These are phyloP conservation scores for Aplosporella prunicola DNA, from an alignment of 2,329 filamentous ascomycete genomes.

Conservation along the genomic window DNA sequence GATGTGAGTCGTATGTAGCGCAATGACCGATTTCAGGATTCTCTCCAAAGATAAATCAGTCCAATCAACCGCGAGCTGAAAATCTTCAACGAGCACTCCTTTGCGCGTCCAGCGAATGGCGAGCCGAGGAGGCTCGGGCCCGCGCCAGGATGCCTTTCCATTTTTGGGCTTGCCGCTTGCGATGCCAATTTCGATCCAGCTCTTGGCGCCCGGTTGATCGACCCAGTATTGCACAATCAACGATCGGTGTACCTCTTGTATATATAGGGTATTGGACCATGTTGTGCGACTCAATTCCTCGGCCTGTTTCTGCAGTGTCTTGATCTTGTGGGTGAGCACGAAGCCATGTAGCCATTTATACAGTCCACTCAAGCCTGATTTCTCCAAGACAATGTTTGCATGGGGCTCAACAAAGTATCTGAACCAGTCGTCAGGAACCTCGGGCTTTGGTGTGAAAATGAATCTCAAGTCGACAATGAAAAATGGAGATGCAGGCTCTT, in stretches of 20 bases:
- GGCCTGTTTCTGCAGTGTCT: constrained; percentile 70
- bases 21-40: constrained; percentile 65
- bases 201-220: constrained; percentile 61
- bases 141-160: constrained; percentile 26
- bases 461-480: constrained; percentile 92
- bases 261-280: constrained; percentile 69
- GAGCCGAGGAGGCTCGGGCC: constrained; percentile 32
- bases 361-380: constrained; percentile 64
- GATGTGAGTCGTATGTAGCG: constrained; percentile 63
- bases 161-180: constrained; percentile 48
- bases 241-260: constrained; percentile 72
- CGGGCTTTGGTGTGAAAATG: constrained; percentile 60
- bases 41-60: constrained; percentile 61
- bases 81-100: constrained; percentile 61
- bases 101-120: constrained; percentile 76
- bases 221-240: constrained; percentile 90
- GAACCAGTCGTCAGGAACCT: constrained; percentile 49
- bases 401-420: constrained; percentile 58
- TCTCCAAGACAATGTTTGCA: constrained; percentile 61
- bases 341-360: constrained; percentile 84
- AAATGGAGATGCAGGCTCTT: constrained; percentile 74
- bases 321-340: constrained; percentile 82
- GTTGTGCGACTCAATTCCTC: constrained; percentile 55
- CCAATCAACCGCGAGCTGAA: constrained; percentile 58
- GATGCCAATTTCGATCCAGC: constrained; percentile 83